These are phyloP conservation scores for Pestalotiopsis sp. DNA, from an alignment of 2,329 filamentous ascomycete genomes.

Conservation along the genomic window DNA sequence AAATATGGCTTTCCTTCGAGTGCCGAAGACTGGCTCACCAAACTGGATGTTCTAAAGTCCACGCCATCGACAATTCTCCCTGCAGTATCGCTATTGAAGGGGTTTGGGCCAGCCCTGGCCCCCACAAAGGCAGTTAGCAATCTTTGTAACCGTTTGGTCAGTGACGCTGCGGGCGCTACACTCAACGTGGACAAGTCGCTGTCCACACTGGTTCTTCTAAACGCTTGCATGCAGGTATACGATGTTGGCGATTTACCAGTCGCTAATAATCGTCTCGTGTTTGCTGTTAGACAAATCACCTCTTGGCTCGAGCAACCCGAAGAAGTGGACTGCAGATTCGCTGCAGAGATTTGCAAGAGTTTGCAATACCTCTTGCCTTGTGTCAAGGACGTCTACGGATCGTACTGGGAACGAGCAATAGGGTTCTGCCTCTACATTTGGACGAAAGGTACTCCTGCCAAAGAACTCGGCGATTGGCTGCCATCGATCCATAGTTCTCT, in stretches of 20 bases:
- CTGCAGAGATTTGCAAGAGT: constrained; percentile 56
- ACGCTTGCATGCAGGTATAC: constrained; percentile 55
- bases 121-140: constrained; percentile 52
- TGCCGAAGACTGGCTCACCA: constrained; percentile 51
- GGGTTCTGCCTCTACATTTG: constrained; percentile 62
- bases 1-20: constrained; percentile 46
- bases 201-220: constrained; percentile 55
- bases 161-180: constrained; percentile 58
- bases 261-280: constrained; percentile 72
- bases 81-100: constrained; percentile 52
- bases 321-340: constrained; percentile 45
- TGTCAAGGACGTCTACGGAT: constrained; percentile 82
- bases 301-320: constrained; percentile 65
- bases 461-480: constrained; percentile 50
- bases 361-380: constrained; percentile 68
- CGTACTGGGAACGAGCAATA: constrained; percentile 76
- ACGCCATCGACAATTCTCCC: constrained; percentile 49
- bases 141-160: constrained; percentile 63
- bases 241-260: constrained; percentile 56
- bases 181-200: constrained; percentile 47
- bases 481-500: constrained; percentile 74
- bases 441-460: constrained; percentile 45
- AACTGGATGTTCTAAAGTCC: constrained; percentile 49
- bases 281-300: constrained; percentile 79
- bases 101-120: constrained; percentile 53